Evolutionary conservation across 1,284 basidiomycete genomes (phyloP).

Genomic region (Kalmanozyma brasiliensis): DNA sequence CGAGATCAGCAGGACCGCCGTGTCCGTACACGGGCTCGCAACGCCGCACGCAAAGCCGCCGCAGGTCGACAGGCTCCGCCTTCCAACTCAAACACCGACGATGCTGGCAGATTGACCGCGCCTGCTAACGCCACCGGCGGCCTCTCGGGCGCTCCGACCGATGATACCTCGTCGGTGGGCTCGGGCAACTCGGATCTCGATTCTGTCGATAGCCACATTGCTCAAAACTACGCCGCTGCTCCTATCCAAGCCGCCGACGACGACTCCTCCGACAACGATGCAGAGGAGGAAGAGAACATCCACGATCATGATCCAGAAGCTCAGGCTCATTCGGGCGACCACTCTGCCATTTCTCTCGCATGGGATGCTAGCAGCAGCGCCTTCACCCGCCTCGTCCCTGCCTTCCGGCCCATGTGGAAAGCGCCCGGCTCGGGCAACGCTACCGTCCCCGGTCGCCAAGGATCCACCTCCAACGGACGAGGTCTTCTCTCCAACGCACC

Average conservation of each 20-base stretch:
- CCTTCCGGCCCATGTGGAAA: constrained; percentile 66
- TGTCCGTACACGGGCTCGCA: constrained; percentile 30
- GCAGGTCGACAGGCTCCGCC: constrained; percentile 14
- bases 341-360: constrained; percentile 6
- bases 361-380: constrained; percentile 57
- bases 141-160: constrained; percentile 10
- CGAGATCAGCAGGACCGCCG: constrained; percentile 22
- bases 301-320: constrained; percentile 28
- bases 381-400: constrained; percentile 54
- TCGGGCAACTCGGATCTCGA: constrained; percentile 63
- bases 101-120: constrained; percentile 12
- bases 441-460: constrained; percentile 4
- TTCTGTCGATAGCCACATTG: constrained; percentile 63
- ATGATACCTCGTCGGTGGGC: constrained; percentile 51
- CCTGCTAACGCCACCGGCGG: constrained; percentile 12
- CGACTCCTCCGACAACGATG: constrained; percentile 28
- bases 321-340: constrained; percentile 6
- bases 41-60: constrained; percentile 30
- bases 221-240: constrained; percentile 55
- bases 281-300: constrained; percentile 11
- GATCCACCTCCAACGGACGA: constrained; percentile 4
- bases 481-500: constrained; percentile 34
- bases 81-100: constrained; percentile 7
- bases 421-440: constrained; percentile 32
- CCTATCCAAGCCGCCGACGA: constrained; percentile 7